A percentile compares a stretch with the other conserved stretches of the same genome.
These are phyloP conservation scores for Yamadazyma triangularis DNA, from an alignment of 1,139 yeast genomes.

Conservation along the genomic window DNA sequence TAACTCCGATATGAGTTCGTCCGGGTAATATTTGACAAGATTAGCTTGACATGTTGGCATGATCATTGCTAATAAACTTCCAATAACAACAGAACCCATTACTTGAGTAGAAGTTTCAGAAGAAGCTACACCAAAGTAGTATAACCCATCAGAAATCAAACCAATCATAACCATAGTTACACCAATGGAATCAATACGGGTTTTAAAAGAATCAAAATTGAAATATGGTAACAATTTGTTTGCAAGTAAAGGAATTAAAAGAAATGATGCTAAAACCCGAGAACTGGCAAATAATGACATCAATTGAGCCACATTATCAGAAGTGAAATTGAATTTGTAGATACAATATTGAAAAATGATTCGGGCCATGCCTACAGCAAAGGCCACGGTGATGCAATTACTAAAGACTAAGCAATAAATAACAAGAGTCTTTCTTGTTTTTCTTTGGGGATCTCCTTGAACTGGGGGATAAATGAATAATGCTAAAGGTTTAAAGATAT, in stretches of 20 bases:
- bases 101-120: not conserved
- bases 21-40: conserved; percentile 36
- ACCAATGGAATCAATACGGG: conserved; percentile 3
- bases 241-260: conserved; percentile 31
- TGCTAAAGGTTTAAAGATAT: too few species aligned
- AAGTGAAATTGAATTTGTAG: conserved; percentile 54
- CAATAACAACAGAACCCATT: too few species aligned
- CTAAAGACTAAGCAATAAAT: too few species aligned
- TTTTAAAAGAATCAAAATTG: too few species aligned
- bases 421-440: too few species aligned
- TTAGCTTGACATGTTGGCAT: conserved; percentile 33
- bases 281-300: conserved; percentile 52
- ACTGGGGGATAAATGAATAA: too few species aligned
- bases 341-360: conserved; percentile 56
- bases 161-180: conserved; percentile 1
- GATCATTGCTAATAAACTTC: too few species aligned
- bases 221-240: conserved; percentile 24
- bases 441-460: too few species aligned
- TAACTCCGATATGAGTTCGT: conserved; percentile 35
- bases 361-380: conserved; percentile 39
- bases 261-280: conserved; percentile 28
- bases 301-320: conserved; percentile 55
- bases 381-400: conserved; percentile 41
- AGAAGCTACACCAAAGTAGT: not conserved
- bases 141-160: not conserved